phyloP scores from a whole-genome alignment of 345 rosid species.

The Hirschfeldia incana region DNA sequence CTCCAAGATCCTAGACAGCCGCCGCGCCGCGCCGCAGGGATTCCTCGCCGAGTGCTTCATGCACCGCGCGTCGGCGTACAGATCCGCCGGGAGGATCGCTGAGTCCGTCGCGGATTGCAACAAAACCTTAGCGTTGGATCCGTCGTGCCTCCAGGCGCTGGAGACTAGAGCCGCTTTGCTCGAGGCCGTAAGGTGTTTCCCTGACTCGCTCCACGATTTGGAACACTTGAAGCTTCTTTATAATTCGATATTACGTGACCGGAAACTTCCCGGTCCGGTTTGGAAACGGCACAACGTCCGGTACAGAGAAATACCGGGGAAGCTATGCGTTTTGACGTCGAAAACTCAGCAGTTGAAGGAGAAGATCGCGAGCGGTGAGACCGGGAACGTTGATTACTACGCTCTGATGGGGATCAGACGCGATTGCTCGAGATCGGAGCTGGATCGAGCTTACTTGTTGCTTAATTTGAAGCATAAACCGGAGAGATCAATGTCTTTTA shows the following conservation, averaged over 20 bases:
- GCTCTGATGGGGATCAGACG: conserved; percentile 78
- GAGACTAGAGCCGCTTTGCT: conserved; percentile 82
- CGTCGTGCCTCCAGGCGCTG: conserved; percentile 79
- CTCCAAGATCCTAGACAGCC: conserved; percentile 83
- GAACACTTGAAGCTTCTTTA: conserved; percentile 89
- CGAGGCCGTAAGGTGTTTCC: conserved; percentile 80
- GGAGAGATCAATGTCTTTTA: conserved; percentile 72
- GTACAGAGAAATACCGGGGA: conserved; percentile 89
- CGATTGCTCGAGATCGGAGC: conserved; percentile 89
- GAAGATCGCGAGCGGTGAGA: conserved; percentile 79
- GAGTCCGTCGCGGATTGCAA: conserved; percentile 94
- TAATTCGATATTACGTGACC: conserved; percentile 84
- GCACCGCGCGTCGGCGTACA: conserved; percentile 85
- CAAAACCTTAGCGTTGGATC: conserved; percentile 77
- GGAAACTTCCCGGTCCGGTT: conserved; percentile 95
- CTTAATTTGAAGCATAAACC: conserved; percentile 85
- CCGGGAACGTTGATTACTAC: conserved; percentile 81
- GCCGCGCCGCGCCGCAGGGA: conserved; percentile 85
- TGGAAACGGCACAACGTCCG: conserved; percentile 93
- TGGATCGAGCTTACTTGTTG: conserved; percentile 87
- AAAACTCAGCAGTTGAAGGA: conserved; percentile 69
- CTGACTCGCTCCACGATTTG: conserved; percentile 88
- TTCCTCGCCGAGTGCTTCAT: conserved; percentile 86
- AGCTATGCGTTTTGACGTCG: conserved; percentile 63
- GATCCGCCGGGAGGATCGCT: conserved; percentile 72